Conservation (phyloP, 176 grass and related monocot genomes). For the Pontederia paniculata region DNA sequence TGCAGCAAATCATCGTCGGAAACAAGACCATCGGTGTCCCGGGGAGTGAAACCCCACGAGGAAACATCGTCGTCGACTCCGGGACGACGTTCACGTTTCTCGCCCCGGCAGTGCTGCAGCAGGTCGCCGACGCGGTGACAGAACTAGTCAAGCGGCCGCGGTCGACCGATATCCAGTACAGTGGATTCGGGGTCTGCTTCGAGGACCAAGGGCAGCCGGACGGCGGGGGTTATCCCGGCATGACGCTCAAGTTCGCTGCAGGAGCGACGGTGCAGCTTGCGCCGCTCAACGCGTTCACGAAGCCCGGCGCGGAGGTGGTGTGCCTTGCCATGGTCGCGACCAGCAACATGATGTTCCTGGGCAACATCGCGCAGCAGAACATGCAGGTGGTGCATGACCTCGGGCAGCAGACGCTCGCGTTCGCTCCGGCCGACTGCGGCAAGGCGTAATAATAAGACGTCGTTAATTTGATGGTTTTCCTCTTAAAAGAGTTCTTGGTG, state of each 20-base stretch:
- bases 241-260: background rate
- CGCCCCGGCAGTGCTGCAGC: background rate
- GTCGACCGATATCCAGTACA: background rate
- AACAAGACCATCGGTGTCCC: background rate
- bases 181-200: background rate
- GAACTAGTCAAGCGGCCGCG: background rate
- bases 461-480: too few relatives aligned
- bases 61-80: background rate
- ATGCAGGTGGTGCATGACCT: too few relatives aligned
- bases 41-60: background rate
- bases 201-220: background rate
- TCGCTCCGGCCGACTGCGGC: too few relatives aligned
- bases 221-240: background rate
- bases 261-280: background rate
- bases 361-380: background rate
- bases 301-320: background rate
- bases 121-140: background rate
- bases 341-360: background rate
- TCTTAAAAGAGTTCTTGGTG: too few relatives aligned
- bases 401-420: too few relatives aligned
- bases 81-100: background rate
- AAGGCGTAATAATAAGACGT: too few relatives aligned
- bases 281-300: background rate
- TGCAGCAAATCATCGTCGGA: background rate
- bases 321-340: background rate